These are phyloP conservation scores for Pestalotiopsis fici DNA, from an alignment of 2,329 filamentous ascomycete genomes.

Conservation along the genomic window DNA sequence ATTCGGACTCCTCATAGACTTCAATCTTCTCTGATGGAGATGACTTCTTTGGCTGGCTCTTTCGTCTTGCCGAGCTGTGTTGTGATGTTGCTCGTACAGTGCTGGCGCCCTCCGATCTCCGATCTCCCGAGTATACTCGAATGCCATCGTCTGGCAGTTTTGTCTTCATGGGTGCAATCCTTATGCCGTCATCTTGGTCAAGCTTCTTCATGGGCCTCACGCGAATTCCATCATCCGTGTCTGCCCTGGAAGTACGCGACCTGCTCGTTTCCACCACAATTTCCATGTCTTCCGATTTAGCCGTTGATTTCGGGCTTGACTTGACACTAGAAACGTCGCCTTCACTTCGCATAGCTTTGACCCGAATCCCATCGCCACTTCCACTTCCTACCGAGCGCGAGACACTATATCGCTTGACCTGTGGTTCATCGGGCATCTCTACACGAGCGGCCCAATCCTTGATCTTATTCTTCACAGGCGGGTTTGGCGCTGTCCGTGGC, in stretches of 20 bases:
- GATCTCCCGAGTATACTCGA: constrained; percentile 26
- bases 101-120: constrained; percentile 24
- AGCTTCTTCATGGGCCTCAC: constrained; percentile 34
- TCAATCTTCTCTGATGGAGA: constrained; percentile 31
- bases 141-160: constrained; percentile 35
- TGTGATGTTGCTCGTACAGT: constrained; percentile 29
- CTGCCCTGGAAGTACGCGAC: constrained; percentile 20
- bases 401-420: constrained; percentile 35
- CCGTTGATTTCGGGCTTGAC: constrained; percentile 17
- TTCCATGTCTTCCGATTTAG: constrained; percentile 19
- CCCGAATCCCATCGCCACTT: constrained; percentile 41
- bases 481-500: constrained; percentile 53
- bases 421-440: constrained; percentile 45
- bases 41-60: constrained; percentile 19
- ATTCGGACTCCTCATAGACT: constrained; percentile 36
- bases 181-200: constrained; percentile 25
- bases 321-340: constrained; percentile 13
- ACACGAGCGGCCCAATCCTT: constrained; percentile 62
- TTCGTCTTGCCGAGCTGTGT: constrained; percentile 22
- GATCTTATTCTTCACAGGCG: constrained; percentile 59
- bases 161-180: constrained; percentile 22
- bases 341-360: constrained; percentile 27
- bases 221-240: constrained; percentile 30
- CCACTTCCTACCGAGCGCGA: constrained; percentile 37
- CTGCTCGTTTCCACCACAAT: constrained; percentile 19